phyloP scores from a whole-genome alignment of 1,284 basidiomycete genomes.

The Cryptococcus hybrid region DNA sequence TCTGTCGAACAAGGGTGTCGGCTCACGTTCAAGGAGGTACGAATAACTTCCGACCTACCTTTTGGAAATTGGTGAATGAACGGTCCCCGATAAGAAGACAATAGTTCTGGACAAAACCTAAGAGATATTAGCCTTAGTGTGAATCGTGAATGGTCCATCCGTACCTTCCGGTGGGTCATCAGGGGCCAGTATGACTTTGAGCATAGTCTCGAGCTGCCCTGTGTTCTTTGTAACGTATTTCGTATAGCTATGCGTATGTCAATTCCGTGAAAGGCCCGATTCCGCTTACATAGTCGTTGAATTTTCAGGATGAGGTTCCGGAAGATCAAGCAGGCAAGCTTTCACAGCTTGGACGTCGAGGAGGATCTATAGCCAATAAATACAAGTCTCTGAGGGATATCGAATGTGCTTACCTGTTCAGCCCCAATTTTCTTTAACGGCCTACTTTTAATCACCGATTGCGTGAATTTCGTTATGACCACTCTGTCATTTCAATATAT shows the following conservation, averaged over 20 bases:
- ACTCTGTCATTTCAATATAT: constrained; percentile 55
- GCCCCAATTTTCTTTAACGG: constrained; percentile 87
- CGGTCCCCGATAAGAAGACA: constrained; percentile 87
- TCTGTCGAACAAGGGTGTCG: constrained; percentile 46
- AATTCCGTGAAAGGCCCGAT: neutral
- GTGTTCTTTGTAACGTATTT: constrained; percentile 77
- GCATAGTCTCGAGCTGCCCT: constrained; percentile 77
- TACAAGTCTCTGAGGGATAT: neutral
- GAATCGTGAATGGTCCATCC: neutral
- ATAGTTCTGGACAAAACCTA: constrained; percentile 92
- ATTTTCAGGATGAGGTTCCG: constrained; percentile 51
- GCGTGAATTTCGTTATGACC: constrained; percentile 78
- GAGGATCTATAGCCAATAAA: constrained; percentile 60
- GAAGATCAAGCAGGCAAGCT: constrained; percentile 75
- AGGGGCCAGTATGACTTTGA: constrained; percentile 91
- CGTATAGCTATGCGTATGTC: constrained; percentile 61
- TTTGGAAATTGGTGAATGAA: constrained; percentile 95
- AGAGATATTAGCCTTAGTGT: constrained; percentile 7
- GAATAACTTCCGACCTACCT: constrained; percentile 55
- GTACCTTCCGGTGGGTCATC: constrained; percentile 48
- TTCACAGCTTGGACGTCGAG: constrained; percentile 89
- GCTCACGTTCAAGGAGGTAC: neutral
- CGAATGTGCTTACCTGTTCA: constrained; percentile 66
- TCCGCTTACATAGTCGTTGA: constrained; percentile 27
- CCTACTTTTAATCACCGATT: constrained; percentile 78